Base-by-base conservation (phyloP, 139 green algal genomes). In the Coelastrella sp. region DNA sequence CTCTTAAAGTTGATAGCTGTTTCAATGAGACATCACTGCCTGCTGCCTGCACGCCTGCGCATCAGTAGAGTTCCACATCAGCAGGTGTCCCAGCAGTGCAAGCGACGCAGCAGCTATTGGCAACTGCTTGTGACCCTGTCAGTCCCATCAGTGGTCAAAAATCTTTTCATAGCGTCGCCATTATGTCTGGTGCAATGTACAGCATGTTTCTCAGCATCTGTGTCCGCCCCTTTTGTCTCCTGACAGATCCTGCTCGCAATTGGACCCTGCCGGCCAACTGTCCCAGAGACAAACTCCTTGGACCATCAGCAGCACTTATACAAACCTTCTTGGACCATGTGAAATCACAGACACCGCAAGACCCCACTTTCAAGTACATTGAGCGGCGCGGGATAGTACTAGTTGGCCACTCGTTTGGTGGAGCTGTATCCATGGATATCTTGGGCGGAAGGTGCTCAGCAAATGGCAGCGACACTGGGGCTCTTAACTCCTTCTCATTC, bases 391-490 rank as follows among this genome's bases (percentile, higher is more conserved):
- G 80, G 14, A 57, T 86, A 11, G 80, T 86, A 59, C 58, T 86
- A n/a, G n/a, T 86, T 7, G 20, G 20, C 16, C 80, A 86, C 19
- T 86, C 80, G 59, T 58, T 59, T n/a, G 80, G 80, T 4, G 80
- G 80, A 16, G 20, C 59, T 16, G 80, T 71, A 8, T 23, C 80
- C 0, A 16, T 74, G n/a, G 59, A 86, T 58, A 75, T 86, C 7
- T 8, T 86, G n/a, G 80, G 19, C 8, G 11, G 74, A 4, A 75
- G 57, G 5, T 86, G 80, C 19, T 10, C 64, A 60, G 59, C 20
- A 32, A n/a, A 23, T 4, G 16, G 57, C 8, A 17, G n/a, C 8
- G 14, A 4, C 3, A 56, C 19, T 68, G 61, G 19, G 3, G 3
- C 17, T 17, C 59, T 3, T 3, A 23, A n/a, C 4, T 57, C 7